Base-by-base conservation (phyloP, 768 basidiomycete species). In the Neoboletus subvelutipes region DNA sequence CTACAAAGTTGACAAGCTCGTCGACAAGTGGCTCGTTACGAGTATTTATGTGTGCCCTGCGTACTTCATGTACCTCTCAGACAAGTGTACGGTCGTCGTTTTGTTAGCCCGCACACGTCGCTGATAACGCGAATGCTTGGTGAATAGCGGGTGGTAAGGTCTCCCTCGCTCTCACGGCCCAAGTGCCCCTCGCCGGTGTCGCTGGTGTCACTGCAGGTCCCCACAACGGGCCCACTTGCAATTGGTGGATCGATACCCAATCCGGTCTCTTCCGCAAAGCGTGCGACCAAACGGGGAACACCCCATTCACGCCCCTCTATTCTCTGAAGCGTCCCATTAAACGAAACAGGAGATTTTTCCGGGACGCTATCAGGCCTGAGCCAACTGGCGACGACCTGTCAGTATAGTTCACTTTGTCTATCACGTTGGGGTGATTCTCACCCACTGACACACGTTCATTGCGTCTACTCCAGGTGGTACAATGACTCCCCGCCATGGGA, bases 1-100 rank as follows among this genome's bases (percentile, higher is more conserved):
- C 37, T 64, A 66, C 53, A 39, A 64, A 13, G 54, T 71, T 5
- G 64, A 60, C 22, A 62, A 55, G 13, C 62, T 76, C 22, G 52
- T 64, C 11, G 54, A 71, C 51, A 75, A 69, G 45, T 58, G 36
- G 31, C 62, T 76, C 37, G 73, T 75, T 43, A 76, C 73, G 0
- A 66, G 60, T 36, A 59, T 65, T 11, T 52, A 72, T 24, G 48
- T 64, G 0, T 76, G 73, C 34, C 63, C 67, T 15, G 74, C 73
- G 0, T 67, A 66, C 46, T 66, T 65, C n/a, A 67, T 74, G 65
- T 76, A 71, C 36, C 56, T 71, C 20, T 71, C 71, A 15, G 60
- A 70, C 45, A 68, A 63, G 45, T 54, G 64, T 70, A 54, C 15
- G 57, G 0, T 20, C 5, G 3, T 18, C 2, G 9, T 36, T 39